Conservation (phyloP, 805 yeast species). For the Novakomyces olei region DNA sequence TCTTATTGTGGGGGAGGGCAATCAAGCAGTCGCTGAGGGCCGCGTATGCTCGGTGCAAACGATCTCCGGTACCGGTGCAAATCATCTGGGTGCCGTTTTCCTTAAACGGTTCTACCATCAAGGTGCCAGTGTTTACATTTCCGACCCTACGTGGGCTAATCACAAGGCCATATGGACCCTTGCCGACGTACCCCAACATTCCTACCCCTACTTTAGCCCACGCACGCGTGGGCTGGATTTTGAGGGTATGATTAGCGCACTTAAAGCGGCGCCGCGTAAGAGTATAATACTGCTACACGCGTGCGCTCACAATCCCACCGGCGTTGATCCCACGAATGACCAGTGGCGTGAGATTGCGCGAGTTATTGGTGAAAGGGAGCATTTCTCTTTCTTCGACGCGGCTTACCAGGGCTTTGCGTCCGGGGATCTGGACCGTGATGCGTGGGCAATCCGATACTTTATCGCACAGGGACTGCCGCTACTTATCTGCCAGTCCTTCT, state of each 20-base stretch:
- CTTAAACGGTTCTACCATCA: constrained; percentile 22
- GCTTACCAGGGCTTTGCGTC: constrained; percentile 93
- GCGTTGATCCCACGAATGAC: constrained; percentile 64
- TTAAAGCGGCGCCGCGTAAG: constrained; percentile 32
- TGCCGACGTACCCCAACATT: constrained; percentile 39
- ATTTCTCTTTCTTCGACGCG: constrained; percentile 71
- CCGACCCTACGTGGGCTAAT: constrained; percentile 90
- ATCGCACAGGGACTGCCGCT: constrained; percentile 20
- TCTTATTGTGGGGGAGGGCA: constrained; percentile 40
- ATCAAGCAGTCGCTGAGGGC: constrained; percentile 21
- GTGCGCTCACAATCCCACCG: constrained; percentile 95
- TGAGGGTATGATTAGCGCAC: constrained; percentile 37
- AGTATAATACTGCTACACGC: constrained; percentile 65
- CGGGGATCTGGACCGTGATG: constrained; percentile 60
- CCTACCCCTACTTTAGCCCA: constrained; percentile 52
- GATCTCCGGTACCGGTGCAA: constrained; percentile 74
- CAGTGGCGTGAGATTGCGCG: constrained; percentile 64
- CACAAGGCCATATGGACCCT: constrained; percentile 60
- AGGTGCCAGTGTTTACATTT: constrained; percentile 34
- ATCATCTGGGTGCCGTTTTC: constrained; percentile 67
- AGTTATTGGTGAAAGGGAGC: constrained; percentile 31
- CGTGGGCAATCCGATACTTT: constrained; percentile 28
- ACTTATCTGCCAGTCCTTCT: constrained; percentile 69
- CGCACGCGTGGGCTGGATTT: constrained; percentile 40
- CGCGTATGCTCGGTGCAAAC: constrained; percentile 36